Evolutionary conservation across 2,329 filamentous ascomycete species (phyloP).

Genomic region (Colletotrichum sojae): DNA sequence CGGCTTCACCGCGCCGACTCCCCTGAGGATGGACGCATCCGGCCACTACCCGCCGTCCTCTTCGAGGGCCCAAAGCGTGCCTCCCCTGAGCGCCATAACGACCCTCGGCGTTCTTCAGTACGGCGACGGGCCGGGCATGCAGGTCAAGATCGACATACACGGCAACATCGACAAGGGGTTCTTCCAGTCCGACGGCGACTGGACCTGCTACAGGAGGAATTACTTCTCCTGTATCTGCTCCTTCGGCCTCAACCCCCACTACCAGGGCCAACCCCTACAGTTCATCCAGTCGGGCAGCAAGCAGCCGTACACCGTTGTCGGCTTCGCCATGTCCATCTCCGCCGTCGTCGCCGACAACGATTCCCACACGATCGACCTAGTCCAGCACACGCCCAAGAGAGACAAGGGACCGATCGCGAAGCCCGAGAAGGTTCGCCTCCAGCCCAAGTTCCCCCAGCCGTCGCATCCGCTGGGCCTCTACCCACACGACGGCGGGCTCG

Average conservation of each 20-base stretch:
- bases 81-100: constrained; percentile 66
- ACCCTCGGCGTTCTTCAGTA: constrained; percentile 74
- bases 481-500: constrained; percentile 52
- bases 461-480: constrained; percentile 63
- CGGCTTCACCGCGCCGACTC: constrained; percentile 30
- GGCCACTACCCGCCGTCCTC: constrained; percentile 52
- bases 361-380: constrained; percentile 84
- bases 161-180: constrained; percentile 92
- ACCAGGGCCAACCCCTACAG: constrained; percentile 61
- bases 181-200: constrained; percentile 84
- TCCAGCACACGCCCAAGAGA: constrained; percentile 92
- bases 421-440: constrained; percentile 77
- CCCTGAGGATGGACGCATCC: constrained; percentile 35
- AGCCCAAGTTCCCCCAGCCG: constrained; percentile 73
- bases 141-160: constrained; percentile 80
- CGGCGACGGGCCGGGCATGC: constrained; percentile 60
- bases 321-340: constrained; percentile 87
- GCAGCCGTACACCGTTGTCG: constrained; percentile 75
- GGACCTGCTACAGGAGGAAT: constrained; percentile 94
- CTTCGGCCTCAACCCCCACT: constrained; percentile 76
- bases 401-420: constrained; percentile 88
- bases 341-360: constrained; percentile 84
- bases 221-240: constrained; percentile 91
- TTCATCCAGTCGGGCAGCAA: constrained; percentile 65
- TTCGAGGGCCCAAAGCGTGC: constrained; percentile 61